Base-by-base conservation (phyloP, 192 early-diverging fungal genomes). In the Podila clonocystis region DNA sequence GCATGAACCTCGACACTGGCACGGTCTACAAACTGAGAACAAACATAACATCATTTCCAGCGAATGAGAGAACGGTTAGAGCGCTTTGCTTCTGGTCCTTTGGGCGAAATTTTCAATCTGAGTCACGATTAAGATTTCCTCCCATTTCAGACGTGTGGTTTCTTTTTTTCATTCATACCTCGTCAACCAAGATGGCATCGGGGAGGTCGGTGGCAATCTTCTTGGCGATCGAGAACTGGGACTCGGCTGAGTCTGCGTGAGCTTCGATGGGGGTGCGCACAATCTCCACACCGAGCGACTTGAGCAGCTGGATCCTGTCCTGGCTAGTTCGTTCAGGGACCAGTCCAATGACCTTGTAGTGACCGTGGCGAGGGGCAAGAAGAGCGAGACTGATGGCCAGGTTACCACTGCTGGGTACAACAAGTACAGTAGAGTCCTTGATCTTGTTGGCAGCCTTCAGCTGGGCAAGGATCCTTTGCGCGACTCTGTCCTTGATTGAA, bases 401-500 rank as follows among this genome's bases (percentile, higher is more conserved):
- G 72, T 94, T 93, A 3, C 93, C 93, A 4, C 88, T 89, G 12
- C 91, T 87, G 11, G 94, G 92, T 22, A 94, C 87, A 30, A 95
- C 78, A 7, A 95, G 83, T 2, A 87, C 84, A 12, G 61, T 58
- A 1, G 50, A 74, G 26, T 49, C 63, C 61, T 73, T 80, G 59
- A 83, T 58, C 62, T 74, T 78, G 59, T 72, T 74, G 60, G 80
- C 65, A 22, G 68, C 80, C 29, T 58, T 20, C 50, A 78, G 57
- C 64, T 85, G 84, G 45, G 73, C 19, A 9, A 91, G 67, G 38
- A 90, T 68, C 38, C 73, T 64, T 38, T 88, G 88, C 36, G 94
- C 94, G 5, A 93, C 87, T 20, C 94, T 83, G 80, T 95, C 93
- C 74, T 93, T 95, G 55, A 91, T 87, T 28, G 91, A 92, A 13